phyloP scores from a whole-genome alignment of 306 rosid species.

The Mimosa bimucronata region DNA sequence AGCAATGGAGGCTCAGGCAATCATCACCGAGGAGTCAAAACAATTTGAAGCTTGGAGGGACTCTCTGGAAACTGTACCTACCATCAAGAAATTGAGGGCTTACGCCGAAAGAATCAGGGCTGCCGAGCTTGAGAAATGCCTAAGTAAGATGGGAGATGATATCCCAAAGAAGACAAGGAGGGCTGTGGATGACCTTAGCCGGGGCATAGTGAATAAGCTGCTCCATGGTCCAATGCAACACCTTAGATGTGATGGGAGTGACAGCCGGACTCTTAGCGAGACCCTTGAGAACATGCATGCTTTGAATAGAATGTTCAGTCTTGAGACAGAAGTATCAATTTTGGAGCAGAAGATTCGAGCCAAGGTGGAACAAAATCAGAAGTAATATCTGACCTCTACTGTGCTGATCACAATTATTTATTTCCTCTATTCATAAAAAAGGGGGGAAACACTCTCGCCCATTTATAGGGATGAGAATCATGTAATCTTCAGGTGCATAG shows the following conservation, averaged over 20 bases:
- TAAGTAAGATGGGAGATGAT: constrained; percentile 96
- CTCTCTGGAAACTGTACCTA: constrained; percentile 95
- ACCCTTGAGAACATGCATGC: constrained; percentile 99
- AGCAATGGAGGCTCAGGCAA: constrained; percentile 95
- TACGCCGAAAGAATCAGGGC: constrained; percentile 93
- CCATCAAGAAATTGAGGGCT: constrained; percentile 94
- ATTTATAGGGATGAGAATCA: constrained; percentile 36
- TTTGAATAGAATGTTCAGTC: constrained; percentile 96
- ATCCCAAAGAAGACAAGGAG: constrained; percentile 82
- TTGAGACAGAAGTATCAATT: constrained; percentile 84
- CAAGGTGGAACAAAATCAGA: constrained; percentile 90
- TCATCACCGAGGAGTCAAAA: constrained; percentile 86
- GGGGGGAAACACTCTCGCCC: constrained; percentile 55
- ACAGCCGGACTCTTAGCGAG: constrained; percentile 84
- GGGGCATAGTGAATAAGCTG: constrained; percentile 93
- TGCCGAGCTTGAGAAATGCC: constrained; percentile 93
- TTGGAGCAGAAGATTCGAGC: constrained; percentile 95
- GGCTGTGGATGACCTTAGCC: constrained; percentile 97
- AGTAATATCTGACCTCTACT: constrained; percentile 47
- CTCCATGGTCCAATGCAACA: constrained; percentile 99
- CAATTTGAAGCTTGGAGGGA: constrained; percentile 99
- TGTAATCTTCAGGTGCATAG: constrained; percentile 47
- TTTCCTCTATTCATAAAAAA: constrained; percentile 50
- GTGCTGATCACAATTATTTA: constrained; percentile 46
- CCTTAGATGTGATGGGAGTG: constrained; percentile 95